phyloP scores from a whole-genome alignment of 768 basidiomycete genomes.

The Phlebiopsis flavidoalba region DNA sequence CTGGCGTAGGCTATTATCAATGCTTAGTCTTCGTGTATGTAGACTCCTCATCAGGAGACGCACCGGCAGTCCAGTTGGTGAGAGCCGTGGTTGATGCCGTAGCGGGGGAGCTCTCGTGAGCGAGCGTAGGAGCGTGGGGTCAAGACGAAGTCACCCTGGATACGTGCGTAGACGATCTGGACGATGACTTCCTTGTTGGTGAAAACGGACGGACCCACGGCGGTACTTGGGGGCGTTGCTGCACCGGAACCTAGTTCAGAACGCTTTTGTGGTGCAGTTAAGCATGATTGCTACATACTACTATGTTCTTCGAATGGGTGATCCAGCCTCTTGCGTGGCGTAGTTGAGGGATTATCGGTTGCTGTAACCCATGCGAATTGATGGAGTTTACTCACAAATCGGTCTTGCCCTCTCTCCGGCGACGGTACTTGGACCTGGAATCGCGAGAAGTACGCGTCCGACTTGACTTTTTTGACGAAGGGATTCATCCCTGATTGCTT shows the following conservation, averaged over 20 bases:
- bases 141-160: slow-evolving; percentile 95
- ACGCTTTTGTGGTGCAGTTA: not conserved
- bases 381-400: slow-evolving; percentile 59
- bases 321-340: slow-evolving; percentile 95
- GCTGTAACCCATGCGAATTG: not conserved
- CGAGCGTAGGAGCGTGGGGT: slow-evolving; percentile 76
- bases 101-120: slow-evolving; percentile 88
- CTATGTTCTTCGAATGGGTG: slow-evolving; percentile 99
- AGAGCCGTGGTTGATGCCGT: slow-evolving; percentile 98
- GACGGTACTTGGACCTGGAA: slow-evolving; percentile 98
- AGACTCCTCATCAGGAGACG: slow-evolving; percentile 12
- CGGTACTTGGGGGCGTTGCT: slow-evolving; percentile 98
- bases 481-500: slow-evolving; percentile 78
- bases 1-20: slow-evolving; percentile 77
- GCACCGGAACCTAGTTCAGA: not conserved
- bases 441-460: slow-evolving; percentile 94
- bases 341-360: slow-evolving; percentile 51
- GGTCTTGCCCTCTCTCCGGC: slow-evolving; percentile 97
- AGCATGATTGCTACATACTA: slow-evolving; percentile 52
- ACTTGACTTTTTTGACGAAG: slow-evolving; percentile 97
- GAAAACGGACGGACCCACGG: slow-evolving; percentile 97
- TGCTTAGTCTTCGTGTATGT: not conserved
- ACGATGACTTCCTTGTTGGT: slow-evolving; percentile 96
- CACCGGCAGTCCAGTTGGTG: slow-evolving; percentile 97
- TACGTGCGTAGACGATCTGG: slow-evolving; percentile 94